phyloP scores from a whole-genome alignment of 345 rosid species.

The Gossypium turneri region DNA sequence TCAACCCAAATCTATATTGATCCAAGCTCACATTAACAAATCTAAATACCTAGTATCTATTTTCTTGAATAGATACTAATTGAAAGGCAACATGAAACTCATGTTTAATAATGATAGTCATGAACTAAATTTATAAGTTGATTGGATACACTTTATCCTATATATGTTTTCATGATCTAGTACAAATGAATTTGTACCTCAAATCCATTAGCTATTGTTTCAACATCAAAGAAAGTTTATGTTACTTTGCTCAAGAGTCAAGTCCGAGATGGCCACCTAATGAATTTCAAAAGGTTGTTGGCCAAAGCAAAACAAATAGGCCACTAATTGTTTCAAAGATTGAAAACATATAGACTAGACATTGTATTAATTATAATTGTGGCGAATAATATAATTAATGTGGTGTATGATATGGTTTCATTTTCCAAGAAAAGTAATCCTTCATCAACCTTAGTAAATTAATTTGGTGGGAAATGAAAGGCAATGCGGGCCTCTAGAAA shows the following conservation, averaged over 20 bases:
- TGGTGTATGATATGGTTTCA: slow-evolving; percentile 26
- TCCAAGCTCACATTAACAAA: no score
- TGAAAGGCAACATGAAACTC: no score
- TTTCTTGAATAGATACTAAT: no score
- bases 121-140: no score
- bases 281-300: not conserved
- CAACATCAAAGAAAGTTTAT: not conserved
- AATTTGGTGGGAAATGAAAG: slow-evolving; percentile 16
- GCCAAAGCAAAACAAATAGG: not conserved
- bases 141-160: no score
- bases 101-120: no score
- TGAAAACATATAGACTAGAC: not conserved
- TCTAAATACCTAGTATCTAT: no score
- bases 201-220: not conserved
- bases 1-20: no score
- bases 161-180: no score
- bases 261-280: not conserved
- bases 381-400: not conserved
- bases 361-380: not conserved
- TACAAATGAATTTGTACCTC: no score
- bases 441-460: not conserved
- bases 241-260: not conserved
- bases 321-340: not conserved
- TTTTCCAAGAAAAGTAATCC: slow-evolving; percentile 50
- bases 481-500: not conserved